A percentile compares a stretch with the other conserved stretches of the same genome.
phyloP scores from a whole-genome alignment of 441 rosid species.

The Populus hybrid region DNA sequence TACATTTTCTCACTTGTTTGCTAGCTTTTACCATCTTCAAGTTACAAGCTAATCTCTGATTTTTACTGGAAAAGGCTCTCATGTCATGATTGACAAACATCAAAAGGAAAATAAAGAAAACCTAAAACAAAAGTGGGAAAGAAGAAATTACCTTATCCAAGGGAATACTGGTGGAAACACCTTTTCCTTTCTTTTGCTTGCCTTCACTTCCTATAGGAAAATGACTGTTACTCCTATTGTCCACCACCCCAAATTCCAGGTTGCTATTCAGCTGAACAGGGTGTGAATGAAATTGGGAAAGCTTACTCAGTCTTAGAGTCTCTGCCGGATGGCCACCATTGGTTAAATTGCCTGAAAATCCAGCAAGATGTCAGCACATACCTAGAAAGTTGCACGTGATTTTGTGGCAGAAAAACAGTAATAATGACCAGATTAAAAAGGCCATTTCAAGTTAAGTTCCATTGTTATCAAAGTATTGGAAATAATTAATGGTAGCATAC shows the following conservation, averaged over 20 bases:
- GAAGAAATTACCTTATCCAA: constrained; percentile 48
- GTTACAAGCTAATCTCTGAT: not conserved
- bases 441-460: not conserved
- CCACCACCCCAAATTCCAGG: constrained; percentile 40
- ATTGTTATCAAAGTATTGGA: not conserved
- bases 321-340: constrained; percentile 33
- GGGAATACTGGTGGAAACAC: constrained; percentile 32
- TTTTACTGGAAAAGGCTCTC: not conserved
- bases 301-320: constrained; percentile 24
- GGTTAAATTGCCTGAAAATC: constrained; percentile 28
- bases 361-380: constrained; percentile 17
- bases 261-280: constrained; percentile 31
- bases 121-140: not conserved
- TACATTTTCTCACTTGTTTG: not conserved
- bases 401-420: not conserved
- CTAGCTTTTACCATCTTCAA: not conserved
- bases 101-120: not conserved
- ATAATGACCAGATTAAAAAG: not conserved
- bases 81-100: not conserved
- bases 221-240: constrained; percentile 28
- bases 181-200: constrained; percentile 51
- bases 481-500: not conserved
- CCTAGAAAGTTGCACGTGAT: not conserved
- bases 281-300: constrained; percentile 40
- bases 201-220: constrained; percentile 36